Percentiles rank a stretch among this genome's conserved stretches.
phyloP scores from a whole-genome alignment of 1,284 basidiomycete genomes.

The Puccinia hordei region DNA sequence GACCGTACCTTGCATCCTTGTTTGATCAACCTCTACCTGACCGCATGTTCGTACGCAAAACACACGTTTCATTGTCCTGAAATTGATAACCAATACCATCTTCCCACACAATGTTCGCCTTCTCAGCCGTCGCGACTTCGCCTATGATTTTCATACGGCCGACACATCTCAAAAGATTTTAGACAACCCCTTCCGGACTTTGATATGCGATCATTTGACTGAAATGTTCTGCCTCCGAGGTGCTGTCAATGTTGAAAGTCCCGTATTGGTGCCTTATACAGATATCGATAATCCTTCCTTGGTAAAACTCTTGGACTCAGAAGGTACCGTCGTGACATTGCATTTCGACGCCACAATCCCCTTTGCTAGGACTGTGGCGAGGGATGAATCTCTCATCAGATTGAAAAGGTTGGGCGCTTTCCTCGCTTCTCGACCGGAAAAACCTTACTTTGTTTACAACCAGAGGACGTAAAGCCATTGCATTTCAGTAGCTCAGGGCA shows the following conservation, averaged over 20 bases:
- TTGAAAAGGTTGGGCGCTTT: slow-evolving; percentile 38
- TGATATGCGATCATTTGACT: slow-evolving; percentile 58
- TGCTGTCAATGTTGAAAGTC: slow-evolving; percentile 58
- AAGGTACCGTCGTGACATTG: slow-evolving; percentile 59
- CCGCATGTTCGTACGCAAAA: slow-evolving; percentile 47
- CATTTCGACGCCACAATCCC: slow-evolving; percentile 56
- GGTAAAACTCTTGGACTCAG: slow-evolving; percentile 59
- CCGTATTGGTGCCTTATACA: slow-evolving; percentile 58
- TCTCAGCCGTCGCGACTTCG: slow-evolving; percentile 57
- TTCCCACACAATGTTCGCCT: background rate
- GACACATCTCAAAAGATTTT: slow-evolving; percentile 52
- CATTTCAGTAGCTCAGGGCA: background rate
- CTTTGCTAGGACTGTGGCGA: slow-evolving; percentile 58
- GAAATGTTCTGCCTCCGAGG: slow-evolving; percentile 57
- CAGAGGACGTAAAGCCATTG: background rate
- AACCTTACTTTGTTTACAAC: too few species aligned
- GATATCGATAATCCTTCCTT: slow-evolving; percentile 54
- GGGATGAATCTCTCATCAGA: slow-evolving; percentile 53
- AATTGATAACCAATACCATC: slow-evolving; percentile 52
- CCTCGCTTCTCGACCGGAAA: too few species aligned
- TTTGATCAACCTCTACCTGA: slow-evolving; percentile 59
- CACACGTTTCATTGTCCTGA: background rate
- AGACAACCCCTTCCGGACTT: slow-evolving; percentile 57
- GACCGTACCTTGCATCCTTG: slow-evolving; percentile 54
- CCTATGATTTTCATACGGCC: slow-evolving; percentile 59